Evolutionary conservation across 192 early-diverging fungal genomes (phyloP).

Genomic region (Coemansia aciculifera): DNA sequence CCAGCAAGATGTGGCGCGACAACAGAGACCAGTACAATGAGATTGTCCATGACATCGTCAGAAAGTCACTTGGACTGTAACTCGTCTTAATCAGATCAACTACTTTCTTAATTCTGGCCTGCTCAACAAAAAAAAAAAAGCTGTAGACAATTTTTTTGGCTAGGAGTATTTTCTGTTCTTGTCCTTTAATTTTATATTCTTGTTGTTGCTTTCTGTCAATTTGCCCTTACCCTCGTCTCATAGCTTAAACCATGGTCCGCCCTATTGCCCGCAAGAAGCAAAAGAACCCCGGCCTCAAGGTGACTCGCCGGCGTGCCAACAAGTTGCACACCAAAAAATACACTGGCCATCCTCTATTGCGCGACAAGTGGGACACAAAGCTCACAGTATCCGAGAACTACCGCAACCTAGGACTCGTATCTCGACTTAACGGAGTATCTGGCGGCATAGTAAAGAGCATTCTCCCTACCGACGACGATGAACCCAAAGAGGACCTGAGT

Average conservation of each 20-base stretch:
- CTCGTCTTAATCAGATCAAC: not conserved
- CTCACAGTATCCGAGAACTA: conserved; percentile 74
- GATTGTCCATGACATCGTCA: conserved; percentile 76
- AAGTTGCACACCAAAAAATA: conserved; percentile 62
- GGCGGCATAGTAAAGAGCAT: conserved; percentile 56
- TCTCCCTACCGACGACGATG: conserved; percentile 25
- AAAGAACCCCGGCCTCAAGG: conserved; percentile 62
- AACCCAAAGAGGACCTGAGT: not conserved
- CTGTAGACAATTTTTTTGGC: not conserved
- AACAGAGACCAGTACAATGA: conserved; percentile 80
- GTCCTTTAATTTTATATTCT: conserved; percentile 1
- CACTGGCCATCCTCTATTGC: conserved; percentile 61
- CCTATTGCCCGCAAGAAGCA: conserved; percentile 68
- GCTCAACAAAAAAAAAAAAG: not conserved
- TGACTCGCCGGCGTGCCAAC: conserved; percentile 64
- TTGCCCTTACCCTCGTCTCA: conserved; percentile 4
- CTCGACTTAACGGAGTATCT: conserved; percentile 63
- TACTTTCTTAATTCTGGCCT: not conserved
- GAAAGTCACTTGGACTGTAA: conserved; percentile 77
- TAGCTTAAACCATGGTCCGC: conserved; percentile 57
- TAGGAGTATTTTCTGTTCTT: conserved; percentile 3
- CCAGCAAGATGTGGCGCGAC: conserved; percentile 93
- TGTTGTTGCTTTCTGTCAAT: not conserved
- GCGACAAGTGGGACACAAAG: conserved; percentile 69
- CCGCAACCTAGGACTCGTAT: conserved; percentile 66